A percentile compares a stretch with the other conserved stretches of the same genome.
Evolutionary conservation across 2,329 filamentous ascomycete genomes (phyloP).

Genomic region (Gaeumannomyces sp.): DNA sequence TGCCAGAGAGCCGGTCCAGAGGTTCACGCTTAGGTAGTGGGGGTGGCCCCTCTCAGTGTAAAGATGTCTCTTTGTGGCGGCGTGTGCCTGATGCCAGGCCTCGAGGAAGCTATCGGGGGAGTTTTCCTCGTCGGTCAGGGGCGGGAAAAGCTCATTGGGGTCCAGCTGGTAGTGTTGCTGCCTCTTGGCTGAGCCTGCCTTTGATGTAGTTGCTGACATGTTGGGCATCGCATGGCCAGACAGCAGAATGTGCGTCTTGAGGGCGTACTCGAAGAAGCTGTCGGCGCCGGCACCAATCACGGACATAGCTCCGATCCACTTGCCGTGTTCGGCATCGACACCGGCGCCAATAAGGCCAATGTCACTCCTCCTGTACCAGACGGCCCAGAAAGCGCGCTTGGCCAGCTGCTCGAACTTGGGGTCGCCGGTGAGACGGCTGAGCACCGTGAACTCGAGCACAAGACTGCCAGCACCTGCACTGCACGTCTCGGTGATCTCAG

Average conservation of each 20-base stretch:
- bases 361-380: slow-evolving; percentile 82
- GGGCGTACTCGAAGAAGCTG: slow-evolving; percentile 96
- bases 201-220: slow-evolving; percentile 24
- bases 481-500: slow-evolving; percentile 90
- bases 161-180: slow-evolving; percentile 39
- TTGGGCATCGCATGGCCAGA: slow-evolving; percentile 65
- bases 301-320: slow-evolving; percentile 84
- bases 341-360: slow-evolving; percentile 86
- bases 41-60: slow-evolving; percentile 80
- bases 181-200: slow-evolving; percentile 11
- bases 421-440: slow-evolving; percentile 84
- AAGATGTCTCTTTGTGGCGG: slow-evolving; percentile 84
- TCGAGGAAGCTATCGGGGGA: slow-evolving; percentile 72
- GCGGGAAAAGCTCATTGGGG: slow-evolving; percentile 55
- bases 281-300: slow-evolving; percentile 95
- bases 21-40: slow-evolving; percentile 87
- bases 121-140: slow-evolving; percentile 58
- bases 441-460: slow-evolving; percentile 84
- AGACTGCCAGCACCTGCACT: slow-evolving; percentile 95
- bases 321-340: slow-evolving; percentile 79
- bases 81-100: slow-evolving; percentile 80
- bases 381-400: slow-evolving; percentile 92
- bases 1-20: slow-evolving; percentile 78
- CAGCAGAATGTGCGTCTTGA: slow-evolving; percentile 88
- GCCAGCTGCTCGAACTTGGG: slow-evolving; percentile 81